Percentiles rank a stretch among this genome's conserved stretches.
These are phyloP conservation scores for Neurospora sp. DNA, from an alignment of 2,329 filamentous ascomycete species.

Conservation along the genomic window DNA sequence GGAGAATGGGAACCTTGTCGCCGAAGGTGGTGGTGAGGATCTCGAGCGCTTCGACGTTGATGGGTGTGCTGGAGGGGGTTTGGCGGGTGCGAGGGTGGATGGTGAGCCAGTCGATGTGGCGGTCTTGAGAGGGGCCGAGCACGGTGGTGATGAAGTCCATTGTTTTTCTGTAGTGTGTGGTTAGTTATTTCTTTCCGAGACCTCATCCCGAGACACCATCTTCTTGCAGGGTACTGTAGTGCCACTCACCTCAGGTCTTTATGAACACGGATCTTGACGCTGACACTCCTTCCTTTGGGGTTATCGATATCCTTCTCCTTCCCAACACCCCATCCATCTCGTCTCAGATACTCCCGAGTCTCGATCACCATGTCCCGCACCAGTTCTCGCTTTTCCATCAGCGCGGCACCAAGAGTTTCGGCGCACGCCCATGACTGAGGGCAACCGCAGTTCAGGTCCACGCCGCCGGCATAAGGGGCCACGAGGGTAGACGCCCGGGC, in stretches of 20 bases:
- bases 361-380: constrained; percentile 56
- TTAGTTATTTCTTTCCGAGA: not conserved
- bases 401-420: constrained; percentile 55
- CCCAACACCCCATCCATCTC: constrained; percentile 43
- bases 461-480: constrained; percentile 50
- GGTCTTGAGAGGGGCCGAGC: constrained; percentile 38
- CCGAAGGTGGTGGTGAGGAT: constrained; percentile 43
- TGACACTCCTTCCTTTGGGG: constrained; percentile 45
- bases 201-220: no score
- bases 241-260: constrained; percentile 43
- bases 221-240: not conserved
- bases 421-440: constrained; percentile 65
- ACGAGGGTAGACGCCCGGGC: constrained; percentile 52
- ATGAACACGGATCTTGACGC: constrained; percentile 62
- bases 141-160: constrained; percentile 55
- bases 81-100: constrained; percentile 56
- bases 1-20: constrained; percentile 48
- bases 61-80: constrained; percentile 51
- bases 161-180: constrained; percentile 30
- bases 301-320: constrained; percentile 32
- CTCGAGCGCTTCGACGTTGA: constrained; percentile 50
- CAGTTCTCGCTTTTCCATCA: constrained; percentile 55
- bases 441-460: constrained; percentile 65
- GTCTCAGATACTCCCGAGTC: constrained; percentile 39
- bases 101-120: constrained; percentile 57